Conservation (phyloP, 2,329 filamentous ascomycete species). For the Sclerotiophoma versabilis region DNA sequence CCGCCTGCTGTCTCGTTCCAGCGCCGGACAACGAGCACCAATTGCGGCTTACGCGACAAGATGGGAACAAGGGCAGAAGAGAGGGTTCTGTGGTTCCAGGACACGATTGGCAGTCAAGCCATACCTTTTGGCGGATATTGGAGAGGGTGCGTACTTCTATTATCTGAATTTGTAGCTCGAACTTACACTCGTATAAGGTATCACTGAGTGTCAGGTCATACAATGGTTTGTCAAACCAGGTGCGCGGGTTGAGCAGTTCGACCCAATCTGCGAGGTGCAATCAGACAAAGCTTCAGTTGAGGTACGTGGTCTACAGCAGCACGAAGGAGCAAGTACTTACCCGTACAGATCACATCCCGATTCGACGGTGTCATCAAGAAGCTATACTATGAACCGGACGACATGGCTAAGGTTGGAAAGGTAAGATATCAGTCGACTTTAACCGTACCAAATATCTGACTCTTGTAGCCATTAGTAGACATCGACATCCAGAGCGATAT, state of each 20-base stretch:
- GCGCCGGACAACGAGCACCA: slow-evolving; percentile 28
- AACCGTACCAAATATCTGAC: slow-evolving; percentile 19
- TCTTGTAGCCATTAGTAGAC: slow-evolving; percentile 78
- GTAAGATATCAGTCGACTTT: slow-evolving; percentile 42
- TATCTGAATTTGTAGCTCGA: not conserved
- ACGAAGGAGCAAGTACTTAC: slow-evolving; percentile 8
- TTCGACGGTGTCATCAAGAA: slow-evolving; percentile 97
- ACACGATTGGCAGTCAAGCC: slow-evolving; percentile 69
- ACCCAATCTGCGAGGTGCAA: slow-evolving; percentile 96
- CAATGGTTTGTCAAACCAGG: slow-evolving; percentile 99
- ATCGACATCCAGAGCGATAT: slow-evolving; percentile 88
- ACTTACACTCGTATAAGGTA: slow-evolving; percentile 65
- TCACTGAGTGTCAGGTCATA: slow-evolving; percentile 97
- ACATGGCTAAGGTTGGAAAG: slow-evolving; percentile 92
- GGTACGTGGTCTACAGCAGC: slow-evolving; percentile 42
- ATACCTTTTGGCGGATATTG: slow-evolving; percentile 83
- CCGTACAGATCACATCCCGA: slow-evolving; percentile 82
- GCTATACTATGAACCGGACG: slow-evolving; percentile 91
- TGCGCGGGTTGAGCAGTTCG: slow-evolving; percentile 95
- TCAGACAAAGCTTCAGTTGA: slow-evolving; percentile 87
- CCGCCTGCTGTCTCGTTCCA: slow-evolving; percentile 35
- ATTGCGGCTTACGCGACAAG: slow-evolving; percentile 30
- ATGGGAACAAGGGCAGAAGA: slow-evolving; percentile 33
- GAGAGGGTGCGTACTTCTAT: slow-evolving; percentile 67
- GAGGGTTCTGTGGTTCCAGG: slow-evolving; percentile 50